Conservation (phyloP, 495 filamentous ascomycete genomes). For the Penicillium ucsense region DNA sequence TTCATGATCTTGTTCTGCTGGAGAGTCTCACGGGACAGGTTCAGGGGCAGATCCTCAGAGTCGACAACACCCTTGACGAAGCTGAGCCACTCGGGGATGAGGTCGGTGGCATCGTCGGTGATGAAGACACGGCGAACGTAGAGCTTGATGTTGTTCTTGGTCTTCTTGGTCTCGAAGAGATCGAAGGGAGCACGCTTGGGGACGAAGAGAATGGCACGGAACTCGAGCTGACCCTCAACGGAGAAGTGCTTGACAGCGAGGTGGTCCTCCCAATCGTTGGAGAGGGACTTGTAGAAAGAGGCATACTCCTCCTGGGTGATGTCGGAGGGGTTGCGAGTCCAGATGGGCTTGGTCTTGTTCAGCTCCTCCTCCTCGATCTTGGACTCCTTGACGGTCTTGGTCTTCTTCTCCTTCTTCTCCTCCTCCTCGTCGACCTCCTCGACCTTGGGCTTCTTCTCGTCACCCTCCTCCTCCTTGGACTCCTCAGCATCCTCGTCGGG, state of each 20-base stretch:
- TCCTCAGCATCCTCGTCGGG: conserved; percentile 93
- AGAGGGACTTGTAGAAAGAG: conserved; percentile 98
- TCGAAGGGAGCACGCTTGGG: conserved; percentile 99
- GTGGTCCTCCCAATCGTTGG: conserved; percentile 99
- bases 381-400: conserved; percentile 98
- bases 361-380: conserved; percentile 98
- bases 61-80: conserved; percentile 99
- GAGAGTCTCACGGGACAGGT: conserved; percentile 98
- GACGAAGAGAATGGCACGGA: conserved; percentile 98
- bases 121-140: conserved; percentile 99
- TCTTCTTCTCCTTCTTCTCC: conserved; percentile 78
- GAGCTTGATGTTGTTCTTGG: conserved; percentile 99
- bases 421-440: conserved; percentile 74
- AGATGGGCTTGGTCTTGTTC: conserved; percentile 99
- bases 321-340: conserved; percentile 95
- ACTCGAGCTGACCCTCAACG: conserved; percentile 99
- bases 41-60: conserved; percentile 97
- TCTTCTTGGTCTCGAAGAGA: conserved; percentile 99
- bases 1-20: conserved; percentile 99
- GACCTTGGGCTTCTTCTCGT: conserved; percentile 76
- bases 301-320: conserved; percentile 97
- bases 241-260: conserved; percentile 99
- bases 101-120: conserved; percentile 96
- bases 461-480: conserved; percentile 64
- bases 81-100: conserved; percentile 98